These are phyloP conservation scores for Trichoderma polysporum DNA, from an alignment of 2,329 filamentous ascomycete genomes.

Conservation along the genomic window DNA sequence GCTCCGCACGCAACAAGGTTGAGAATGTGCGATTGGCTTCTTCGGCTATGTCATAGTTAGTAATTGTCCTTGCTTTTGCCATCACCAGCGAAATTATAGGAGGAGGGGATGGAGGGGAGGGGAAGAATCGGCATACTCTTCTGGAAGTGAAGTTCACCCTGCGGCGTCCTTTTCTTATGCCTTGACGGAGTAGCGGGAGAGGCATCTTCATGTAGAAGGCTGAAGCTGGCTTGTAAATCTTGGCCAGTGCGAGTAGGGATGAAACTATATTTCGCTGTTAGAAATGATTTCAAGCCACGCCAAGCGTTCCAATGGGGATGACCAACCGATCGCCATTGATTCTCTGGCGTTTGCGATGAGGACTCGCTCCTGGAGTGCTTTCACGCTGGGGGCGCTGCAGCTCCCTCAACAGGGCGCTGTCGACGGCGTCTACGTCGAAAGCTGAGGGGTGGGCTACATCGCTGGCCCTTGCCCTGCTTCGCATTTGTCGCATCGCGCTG, in stretches of 20 bases:
- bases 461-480: slow-evolving; percentile 37
- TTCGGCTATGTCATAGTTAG: slow-evolving; percentile 57
- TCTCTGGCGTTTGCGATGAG: slow-evolving; percentile 58
- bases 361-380: slow-evolving; percentile 53
- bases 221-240: slow-evolving; percentile 91
- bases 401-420: slow-evolving; percentile 52
- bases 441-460: slow-evolving; percentile 38
- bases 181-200: slow-evolving; percentile 89
- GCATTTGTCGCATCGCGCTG: slow-evolving; percentile 34
- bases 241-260: slow-evolving; percentile 93
- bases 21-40: slow-evolving; percentile 95
- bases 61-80: neutral
- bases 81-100: neutral
- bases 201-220: slow-evolving; percentile 84
- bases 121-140: slow-evolving; percentile 63
- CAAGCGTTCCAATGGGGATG: neutral
- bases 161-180: slow-evolving; percentile 78
- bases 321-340: slow-evolving; percentile 62
- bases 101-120: slow-evolving; percentile 18
- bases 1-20: slow-evolving; percentile 79
- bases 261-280: slow-evolving; percentile 63
- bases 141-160: slow-evolving; percentile 92
- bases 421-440: slow-evolving; percentile 51
- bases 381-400: slow-evolving; percentile 52
- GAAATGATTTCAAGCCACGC: neutral